Evolutionary conservation across 768 basidiomycete genomes (phyloP), one percentile per base, ranked within the genome.

Genomic region (Leucocoprinus leucothites): DNA sequence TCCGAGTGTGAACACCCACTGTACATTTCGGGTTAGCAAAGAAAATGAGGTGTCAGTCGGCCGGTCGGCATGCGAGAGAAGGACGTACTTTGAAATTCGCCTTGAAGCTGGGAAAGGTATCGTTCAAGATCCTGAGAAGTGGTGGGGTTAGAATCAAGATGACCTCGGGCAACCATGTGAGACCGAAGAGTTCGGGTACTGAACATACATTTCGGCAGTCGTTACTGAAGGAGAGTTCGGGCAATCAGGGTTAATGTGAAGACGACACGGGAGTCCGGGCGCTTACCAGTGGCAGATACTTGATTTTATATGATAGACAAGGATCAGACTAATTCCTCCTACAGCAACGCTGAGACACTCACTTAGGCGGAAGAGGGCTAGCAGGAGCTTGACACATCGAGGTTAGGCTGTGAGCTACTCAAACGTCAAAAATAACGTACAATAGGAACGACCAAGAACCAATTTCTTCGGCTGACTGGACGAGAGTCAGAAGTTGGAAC

Each of bases 1-100:
- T 3, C 81, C 81, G 13, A 76, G 69, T 5, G 81, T 82, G 58
- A 81, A 81, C 21, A 80, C 63, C 80, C 81, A 82, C 81, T 82
- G 52, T 36, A 52, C 14, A 35, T 25, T 14, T 44, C 11, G 42
- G 35, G n/a, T 35, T 24, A 51, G 19, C 19, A 36, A 26, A 25
- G 28, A 28, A 14, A 11, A 34, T 34, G 48, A 38, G 16, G 38
- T 31, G 31, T 44, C n/a, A 16, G n/a, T 43, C 13, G n/a, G n/a
- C 35, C 13, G n/a, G n/a, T 22, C 8, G 13, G 22, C 14, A 16
- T 14, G 41, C 52, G 21, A 19, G 41, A 45, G 16, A 53, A 44
- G 47, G 42, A 51, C 40, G 56, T 28, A 14, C 28, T 43, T n/a
- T 58, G 51, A 52, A 66, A 68, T 5, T 25, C 21, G n/a, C 71